Base-by-base conservation (phyloP, 2,329 filamentous ascomycete genomes). In the Hymenoscyphus scutula region DNA sequence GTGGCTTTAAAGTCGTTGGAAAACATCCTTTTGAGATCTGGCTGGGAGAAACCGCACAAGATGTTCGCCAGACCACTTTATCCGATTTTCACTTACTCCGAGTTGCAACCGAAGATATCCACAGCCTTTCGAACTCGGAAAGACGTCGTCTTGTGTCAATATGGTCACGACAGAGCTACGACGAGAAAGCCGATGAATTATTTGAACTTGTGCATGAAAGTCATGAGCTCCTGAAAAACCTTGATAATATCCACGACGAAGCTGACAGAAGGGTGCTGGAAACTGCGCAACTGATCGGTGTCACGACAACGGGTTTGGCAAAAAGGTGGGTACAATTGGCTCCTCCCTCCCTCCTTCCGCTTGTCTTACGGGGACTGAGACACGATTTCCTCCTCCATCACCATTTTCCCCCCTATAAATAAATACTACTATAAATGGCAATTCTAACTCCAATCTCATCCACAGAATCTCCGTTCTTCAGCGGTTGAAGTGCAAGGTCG, bases 221-320 rank as follows among this genome's bases (percentile, higher is more conserved):
- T 5, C 30, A 67, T 1, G 23, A 32, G 0, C 10, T 61, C n/a
- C 37, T 41, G 3, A 15, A 58, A 53, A 7, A 58, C 3, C 27
- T 61, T 8, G 41, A 37, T 11, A 45, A 64, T 38, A 60, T 69
- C 7, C 51, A 67, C 25, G 62, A 62, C 6, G 65, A 69, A 53
- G 57, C 66, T 6, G 53, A 68, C 53, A 34, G 63, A 7, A 56
- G 66, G 45, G 56, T 63, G 17, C 62, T 70, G 10, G 53, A 66
- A 60, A 56, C 10, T 5, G 68, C 68, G 2, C 58, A 82, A 58
- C 75, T 84, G 5, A 81, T 86, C 51, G 83, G 83, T 0, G 69
- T 84, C 3, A 85, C 82, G 0, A 84, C 83, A 0, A 78, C 77
- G 0, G 83, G 82, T 0, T 69, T 85, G 0, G 82, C 83, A 3